Conservation (phyloP, 164 flowering plant species). For the Sextonia rubra region DNA sequence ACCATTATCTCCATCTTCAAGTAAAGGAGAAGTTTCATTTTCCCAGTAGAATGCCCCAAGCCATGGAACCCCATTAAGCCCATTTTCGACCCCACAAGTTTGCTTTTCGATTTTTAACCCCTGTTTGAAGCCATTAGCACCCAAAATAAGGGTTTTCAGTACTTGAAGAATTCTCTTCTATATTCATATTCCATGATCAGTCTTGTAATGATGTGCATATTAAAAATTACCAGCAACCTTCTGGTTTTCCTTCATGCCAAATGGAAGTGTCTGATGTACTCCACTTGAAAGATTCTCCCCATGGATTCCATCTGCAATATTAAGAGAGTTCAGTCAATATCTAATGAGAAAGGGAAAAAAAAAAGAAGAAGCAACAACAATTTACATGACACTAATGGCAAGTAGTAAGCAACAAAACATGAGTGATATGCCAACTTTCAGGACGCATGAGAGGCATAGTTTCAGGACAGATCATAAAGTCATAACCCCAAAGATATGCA, state of each 20-base stretch:
- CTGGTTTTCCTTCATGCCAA: slow-evolving; percentile 33
- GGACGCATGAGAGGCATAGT: too few relatives aligned
- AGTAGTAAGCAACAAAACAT: background rate
- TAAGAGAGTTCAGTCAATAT: slow-evolving; percentile 3
- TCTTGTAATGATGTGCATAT: slow-evolving; percentile 19
- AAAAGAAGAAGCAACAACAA: background rate
- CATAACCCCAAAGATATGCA: too few relatives aligned
- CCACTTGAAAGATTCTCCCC: slow-evolving; percentile 22
- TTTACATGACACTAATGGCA: background rate
- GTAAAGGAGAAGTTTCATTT: slow-evolving; percentile 31
- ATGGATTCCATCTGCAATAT: slow-evolving; percentile 34
- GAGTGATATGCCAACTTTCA: too few relatives aligned
- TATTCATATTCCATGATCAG: slow-evolving; percentile 17
- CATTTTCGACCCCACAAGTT: slow-evolving; percentile 42
- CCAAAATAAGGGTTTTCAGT: slow-evolving; percentile 11
- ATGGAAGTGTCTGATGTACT: slow-evolving; percentile 22
- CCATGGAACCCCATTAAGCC: slow-evolving; percentile 40
- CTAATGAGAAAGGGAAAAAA: background rate
- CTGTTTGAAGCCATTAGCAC: slow-evolving; percentile 35
- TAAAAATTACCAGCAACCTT: slow-evolving; percentile 68
- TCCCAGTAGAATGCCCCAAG: slow-evolving; percentile 34
- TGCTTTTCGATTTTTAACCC: slow-evolving; percentile 36
- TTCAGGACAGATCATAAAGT: too few relatives aligned
- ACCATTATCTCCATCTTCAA: slow-evolving; percentile 17
- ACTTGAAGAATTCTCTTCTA: slow-evolving; percentile 10